Evolutionary conservation across 495 filamentous ascomycete genomes (phyloP).

Genomic region (Hypomontagnella submonticulosa): DNA sequence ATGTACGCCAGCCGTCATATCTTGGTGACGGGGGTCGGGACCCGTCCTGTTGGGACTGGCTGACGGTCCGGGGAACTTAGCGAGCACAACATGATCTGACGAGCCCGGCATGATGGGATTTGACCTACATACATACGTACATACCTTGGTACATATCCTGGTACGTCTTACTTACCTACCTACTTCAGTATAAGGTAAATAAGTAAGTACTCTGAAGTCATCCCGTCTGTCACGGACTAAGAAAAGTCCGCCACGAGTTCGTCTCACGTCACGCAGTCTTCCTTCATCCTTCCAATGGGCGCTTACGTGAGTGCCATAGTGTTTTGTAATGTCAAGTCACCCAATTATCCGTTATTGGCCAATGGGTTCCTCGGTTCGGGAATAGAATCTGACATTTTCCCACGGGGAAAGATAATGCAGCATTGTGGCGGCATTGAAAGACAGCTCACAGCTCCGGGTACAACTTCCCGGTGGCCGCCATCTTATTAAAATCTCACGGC

Average conservation of each 20-base stretch:
- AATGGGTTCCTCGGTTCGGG: slow-evolving; percentile 2
- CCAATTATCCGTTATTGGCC: slow-evolving; percentile 6
- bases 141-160: background rate
- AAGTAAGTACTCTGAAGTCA: no score
- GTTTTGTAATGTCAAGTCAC: background rate
- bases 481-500: slow-evolving; percentile 15
- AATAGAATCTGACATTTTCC: background rate
- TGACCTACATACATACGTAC: background rate
- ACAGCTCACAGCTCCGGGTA: background rate
- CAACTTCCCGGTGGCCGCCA: slow-evolving; percentile 1
- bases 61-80: slow-evolving; percentile 37
- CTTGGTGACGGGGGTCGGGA: slow-evolving; percentile 27
- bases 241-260: slow-evolving; percentile 30
- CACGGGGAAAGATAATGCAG: background rate
- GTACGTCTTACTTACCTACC: no score
- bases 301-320: slow-evolving; percentile 34
- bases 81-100: slow-evolving; percentile 35
- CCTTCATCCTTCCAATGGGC: slow-evolving; percentile 1
- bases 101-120: slow-evolving; percentile 20
- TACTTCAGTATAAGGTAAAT: no score
- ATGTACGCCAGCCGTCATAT: slow-evolving; percentile 26
- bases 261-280: slow-evolving; percentile 26
- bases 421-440: slow-evolving; percentile 1
- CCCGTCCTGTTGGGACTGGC: slow-evolving; percentile 43
- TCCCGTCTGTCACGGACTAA: slow-evolving; percentile 5